Evolutionary conservation across 2,329 filamentous ascomycete genomes (phyloP), one percentile per base, ranked within the genome.

Genomic region (Camillea tinctor): DNA sequence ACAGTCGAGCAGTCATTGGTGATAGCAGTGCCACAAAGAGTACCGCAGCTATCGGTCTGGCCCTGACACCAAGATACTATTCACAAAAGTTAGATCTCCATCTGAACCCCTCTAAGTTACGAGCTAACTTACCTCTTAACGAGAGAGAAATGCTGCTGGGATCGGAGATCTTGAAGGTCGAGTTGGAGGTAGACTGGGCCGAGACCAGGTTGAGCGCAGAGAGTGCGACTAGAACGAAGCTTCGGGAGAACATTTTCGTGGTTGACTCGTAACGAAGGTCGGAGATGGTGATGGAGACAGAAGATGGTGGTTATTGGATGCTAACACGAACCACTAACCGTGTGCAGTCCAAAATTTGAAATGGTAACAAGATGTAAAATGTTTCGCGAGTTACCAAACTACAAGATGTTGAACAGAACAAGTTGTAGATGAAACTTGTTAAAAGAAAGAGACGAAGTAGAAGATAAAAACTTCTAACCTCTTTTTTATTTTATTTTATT

Each of bases 31-130:
- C 70, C 71, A 74, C 84, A 86, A 49, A 86, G 78, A 22, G 72
- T 73, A 52, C 63, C 62, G 75, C 84, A 86, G 48, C 78, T 80
- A 71, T 83, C 79, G 60, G 71, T 73, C 76, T 86, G 75, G 50
- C 76, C 81, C 56, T 68, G 70, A 72, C 84, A 86, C 83, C 83
- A 86, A 19, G 67, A 58, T 52, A 79, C 83, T 60, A 55, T 49
- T 50, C n/a, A 49, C 60, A 24, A 54, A 20, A n/a, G 64, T 71
- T 52, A 72, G 67, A 55, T 54, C 15, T 52, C 52, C 44, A 30
- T 40, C 48, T 58, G 22, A 53, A 24, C 6, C 17, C 36, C n/a
- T 44, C 36, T 52, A 51, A 13, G 52, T 36, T 19, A 51, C n/a
- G 21, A 22, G 30, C 30, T 17, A 55, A 71, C 78, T 66, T 76